Conservation (phyloP, 2,329 filamentous ascomycete genomes). For the Aspergillus candidus region DNA sequence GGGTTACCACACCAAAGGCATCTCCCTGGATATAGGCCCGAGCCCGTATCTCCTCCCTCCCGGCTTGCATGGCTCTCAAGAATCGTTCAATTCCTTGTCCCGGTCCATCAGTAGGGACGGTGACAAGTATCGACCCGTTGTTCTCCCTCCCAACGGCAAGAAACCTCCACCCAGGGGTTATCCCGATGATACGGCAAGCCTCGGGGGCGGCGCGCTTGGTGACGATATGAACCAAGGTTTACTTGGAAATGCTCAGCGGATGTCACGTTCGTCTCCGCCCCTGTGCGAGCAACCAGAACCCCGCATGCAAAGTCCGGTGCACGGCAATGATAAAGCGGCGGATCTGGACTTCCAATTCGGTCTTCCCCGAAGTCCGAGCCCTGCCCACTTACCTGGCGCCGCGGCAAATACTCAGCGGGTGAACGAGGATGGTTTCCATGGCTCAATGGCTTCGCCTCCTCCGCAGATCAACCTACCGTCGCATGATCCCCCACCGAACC, state of each 20-base stretch:
- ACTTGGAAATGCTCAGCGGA: constrained; percentile 52
- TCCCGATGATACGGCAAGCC: constrained; percentile 48
- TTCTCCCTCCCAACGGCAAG: constrained; percentile 48
- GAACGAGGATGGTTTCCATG: constrained; percentile 1
- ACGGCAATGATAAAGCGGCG: constrained; percentile 11
- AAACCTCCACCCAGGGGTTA: constrained; percentile 30
- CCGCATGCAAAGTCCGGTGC: constrained; percentile 3
- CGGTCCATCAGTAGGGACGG: constrained; percentile 67
- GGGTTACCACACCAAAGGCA: constrained; percentile 41
- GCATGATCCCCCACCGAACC: constrained; percentile 12
- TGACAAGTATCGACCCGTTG: constrained; percentile 70
- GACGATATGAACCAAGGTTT: constrained; percentile 49
- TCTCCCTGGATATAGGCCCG: constrained; percentile 60
- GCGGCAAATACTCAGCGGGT: constrained; percentile 7
- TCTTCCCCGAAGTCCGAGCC: constrained; percentile 16
- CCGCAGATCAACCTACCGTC: constrained; percentile 19
- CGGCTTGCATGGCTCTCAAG: constrained; percentile 67
- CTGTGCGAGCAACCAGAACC: constrained; percentile 17
- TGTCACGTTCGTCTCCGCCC: constrained; percentile 50
- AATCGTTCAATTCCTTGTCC: constrained; percentile 81
- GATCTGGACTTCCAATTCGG: constrained; percentile 17
- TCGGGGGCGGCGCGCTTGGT: constrained; percentile 40
- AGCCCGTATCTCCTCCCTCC: constrained; percentile 90
- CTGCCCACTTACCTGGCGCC: constrained; percentile 13
- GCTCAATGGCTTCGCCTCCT: background rate